Base-by-base conservation (phyloP, 1,284 basidiomycete genomes). In the Apiotrichum gamsii region DNA sequence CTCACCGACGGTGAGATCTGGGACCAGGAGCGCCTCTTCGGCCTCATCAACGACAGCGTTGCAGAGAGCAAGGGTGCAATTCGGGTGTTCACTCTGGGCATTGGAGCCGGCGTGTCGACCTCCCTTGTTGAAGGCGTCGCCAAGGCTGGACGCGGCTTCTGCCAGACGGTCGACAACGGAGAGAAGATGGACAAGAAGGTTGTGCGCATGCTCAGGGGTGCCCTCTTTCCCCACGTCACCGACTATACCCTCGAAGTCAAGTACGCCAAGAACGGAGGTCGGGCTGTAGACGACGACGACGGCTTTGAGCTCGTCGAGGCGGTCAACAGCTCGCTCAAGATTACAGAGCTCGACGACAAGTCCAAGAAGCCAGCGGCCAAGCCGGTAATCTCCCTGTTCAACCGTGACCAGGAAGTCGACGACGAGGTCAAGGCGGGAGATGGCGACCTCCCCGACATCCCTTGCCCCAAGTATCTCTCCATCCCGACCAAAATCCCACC, bases 401-500 rank as follows among this genome's bases (percentile, higher is more conserved):
- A 47, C 30, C 25, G 25, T 11, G 6, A 6, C 8, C 28, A 50
- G 14, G 45, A 42, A 15, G 35, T 38, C 25, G 25, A 43, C 21
- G 25, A 40, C n/a, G 51, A 53, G 18, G 8, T n/a, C 16, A 15
- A 21, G 13, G 14, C 25, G 11, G 25, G 8, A 6, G 25, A 6
- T 28, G 8, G 8, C 11, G 18, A 10, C 5, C 3, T 19, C 9
- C 35, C 32, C 31, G 24, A 24, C 10, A 44, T 51, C 2, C 52
- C 48, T 19, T 66, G 69, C 0, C 81, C 79, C 1, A 58, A 69
- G 11, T 42, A 48, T 0, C 67, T 82, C 29, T 62, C 62, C 3
- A 68, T 45, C 1, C 52, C 52, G 3, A 11, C n/a, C 20, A 9
- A 33, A 5, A 47, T 51, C n/a, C 52, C 52, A 0, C 11, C 48